phyloP scores from a whole-genome alignment of 352 stramenopile genomes.

The Globisporangium echinulatum region DNA sequence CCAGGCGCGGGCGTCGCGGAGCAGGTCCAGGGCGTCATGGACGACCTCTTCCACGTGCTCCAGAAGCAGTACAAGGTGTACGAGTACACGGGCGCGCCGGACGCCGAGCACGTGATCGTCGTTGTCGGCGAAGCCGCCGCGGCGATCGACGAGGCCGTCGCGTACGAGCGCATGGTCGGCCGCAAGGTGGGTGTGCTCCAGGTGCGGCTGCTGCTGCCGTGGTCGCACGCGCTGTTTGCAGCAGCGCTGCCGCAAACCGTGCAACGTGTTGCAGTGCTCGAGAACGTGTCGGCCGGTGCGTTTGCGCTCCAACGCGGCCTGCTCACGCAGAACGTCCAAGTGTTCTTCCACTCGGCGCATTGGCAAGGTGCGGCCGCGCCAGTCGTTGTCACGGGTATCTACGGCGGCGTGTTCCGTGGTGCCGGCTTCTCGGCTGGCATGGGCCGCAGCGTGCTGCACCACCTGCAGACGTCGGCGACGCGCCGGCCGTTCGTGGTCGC shows the following conservation, averaged over 20 bases:
- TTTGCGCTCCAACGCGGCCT: conserved; percentile 62
- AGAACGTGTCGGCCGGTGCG: conserved; percentile 57
- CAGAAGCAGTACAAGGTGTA: conserved; percentile 78
- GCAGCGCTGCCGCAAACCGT: conserved; percentile 41
- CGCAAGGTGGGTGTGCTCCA: conserved; percentile 73
- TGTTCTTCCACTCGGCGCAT: conserved; percentile 58
- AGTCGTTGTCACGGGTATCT: conserved; percentile 57
- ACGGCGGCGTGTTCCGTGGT: conserved; percentile 61
- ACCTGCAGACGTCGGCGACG: conserved; percentile 30
- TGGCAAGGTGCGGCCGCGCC: conserved; percentile 25
- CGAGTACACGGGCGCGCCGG: conserved; percentile 61
- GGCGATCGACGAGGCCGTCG: conserved; percentile 49
- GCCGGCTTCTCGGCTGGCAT: conserved; percentile 62
- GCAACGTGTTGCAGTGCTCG: conserved; percentile 63
- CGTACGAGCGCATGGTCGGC: conserved; percentile 71
- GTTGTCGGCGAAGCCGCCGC: conserved; percentile 57
- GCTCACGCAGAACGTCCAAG: conserved; percentile 64
- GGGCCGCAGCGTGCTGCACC: conserved; percentile 56
- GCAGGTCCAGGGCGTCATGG: conserved; percentile 67
- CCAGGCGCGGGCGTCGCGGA: conserved; percentile 29
- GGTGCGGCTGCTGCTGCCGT: conserved; percentile 63
- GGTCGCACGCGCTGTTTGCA: conserved; percentile 70
- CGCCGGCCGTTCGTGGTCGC: conserved; percentile 73
- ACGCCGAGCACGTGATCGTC: conserved; percentile 69
- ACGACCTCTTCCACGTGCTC: conserved; percentile 66